Conservation (phyloP, 1,284 basidiomycete species). For the Rhodotorula sp. region DNA sequence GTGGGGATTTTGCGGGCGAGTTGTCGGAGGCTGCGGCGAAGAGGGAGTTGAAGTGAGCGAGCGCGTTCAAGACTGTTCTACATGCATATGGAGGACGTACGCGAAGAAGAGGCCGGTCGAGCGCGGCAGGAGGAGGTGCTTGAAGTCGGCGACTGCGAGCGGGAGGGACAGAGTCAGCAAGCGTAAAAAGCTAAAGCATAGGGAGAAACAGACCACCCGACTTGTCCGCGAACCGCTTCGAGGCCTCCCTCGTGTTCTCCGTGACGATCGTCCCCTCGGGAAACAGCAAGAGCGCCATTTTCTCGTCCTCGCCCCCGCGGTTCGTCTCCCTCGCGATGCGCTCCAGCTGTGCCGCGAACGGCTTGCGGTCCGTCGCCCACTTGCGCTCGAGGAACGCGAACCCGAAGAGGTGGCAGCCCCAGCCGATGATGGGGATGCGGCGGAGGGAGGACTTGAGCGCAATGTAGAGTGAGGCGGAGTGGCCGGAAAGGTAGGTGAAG, state of each 20-base stretch:
- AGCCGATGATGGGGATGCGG: constrained; percentile 79
- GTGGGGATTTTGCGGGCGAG: constrained; percentile 74
- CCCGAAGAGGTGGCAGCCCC: constrained; percentile 85
- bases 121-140: constrained; percentile 77
- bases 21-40: constrained; percentile 62
- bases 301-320: constrained; percentile 7
- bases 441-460: constrained; percentile 84
- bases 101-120: constrained; percentile 86
- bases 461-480: constrained; percentile 69
- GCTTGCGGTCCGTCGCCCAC: constrained; percentile 26
- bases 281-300: constrained; percentile 50
- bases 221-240: constrained; percentile 74
- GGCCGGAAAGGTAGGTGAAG: constrained; percentile 39
- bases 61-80: no score
- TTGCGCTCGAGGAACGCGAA: constrained; percentile 74
- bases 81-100: constrained; percentile 5
- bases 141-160: constrained; percentile 60
- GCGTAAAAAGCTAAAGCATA: neutral
- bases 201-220: constrained; percentile 64
- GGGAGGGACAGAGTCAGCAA: neutral
- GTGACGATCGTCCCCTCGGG: constrained; percentile 91
- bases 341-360: constrained; percentile 26
- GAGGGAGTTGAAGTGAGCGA: neutral
- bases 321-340: constrained; percentile 7
- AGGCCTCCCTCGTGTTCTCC: constrained; percentile 75